Evolutionary conservation across 208 protist genomes (phyloP).

Genomic region (Lotmaria passim): DNA sequence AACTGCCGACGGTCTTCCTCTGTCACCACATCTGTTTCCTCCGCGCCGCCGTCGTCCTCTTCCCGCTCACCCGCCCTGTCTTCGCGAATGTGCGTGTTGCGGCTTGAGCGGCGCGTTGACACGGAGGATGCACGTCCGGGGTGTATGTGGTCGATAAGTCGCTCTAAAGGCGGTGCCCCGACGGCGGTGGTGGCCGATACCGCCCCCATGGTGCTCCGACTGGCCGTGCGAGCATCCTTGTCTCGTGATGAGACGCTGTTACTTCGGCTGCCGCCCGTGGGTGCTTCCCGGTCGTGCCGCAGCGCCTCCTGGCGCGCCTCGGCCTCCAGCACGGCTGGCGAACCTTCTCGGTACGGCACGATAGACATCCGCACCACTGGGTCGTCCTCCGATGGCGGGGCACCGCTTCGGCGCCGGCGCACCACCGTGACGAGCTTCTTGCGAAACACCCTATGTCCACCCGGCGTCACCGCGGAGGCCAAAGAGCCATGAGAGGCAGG

Average conservation of each 20-base stretch:
- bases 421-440: conserved; percentile 66
- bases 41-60: neutral
- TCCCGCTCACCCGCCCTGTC: neutral
- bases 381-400: conserved; percentile 41
- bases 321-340: conserved; percentile 20
- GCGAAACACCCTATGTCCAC: conserved; percentile 42
- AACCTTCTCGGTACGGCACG: conserved; percentile 34
- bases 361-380: conserved; percentile 42
- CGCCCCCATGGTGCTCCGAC: conserved; percentile 10
- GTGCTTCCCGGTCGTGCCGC: neutral
- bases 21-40: neutral
- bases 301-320: conserved; percentile 1
- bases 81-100: conserved; percentile 4
- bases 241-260: too few relatives aligned
- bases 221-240: neutral
- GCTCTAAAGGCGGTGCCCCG: conserved; percentile 27
- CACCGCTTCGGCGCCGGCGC: conserved; percentile 30
- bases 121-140: neutral
- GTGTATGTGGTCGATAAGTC: conserved; percentile 38
- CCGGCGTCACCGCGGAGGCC: conserved; percentile 1
- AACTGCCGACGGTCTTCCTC: conserved; percentile 35
- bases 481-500: conserved; percentile 1
- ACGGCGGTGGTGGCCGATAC: neutral
- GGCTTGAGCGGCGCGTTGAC: conserved; percentile 4
- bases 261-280: too few relatives aligned